phyloP scores from a whole-genome alignment of 208 protist species.

The Trypanosoma scelopori region DNA sequence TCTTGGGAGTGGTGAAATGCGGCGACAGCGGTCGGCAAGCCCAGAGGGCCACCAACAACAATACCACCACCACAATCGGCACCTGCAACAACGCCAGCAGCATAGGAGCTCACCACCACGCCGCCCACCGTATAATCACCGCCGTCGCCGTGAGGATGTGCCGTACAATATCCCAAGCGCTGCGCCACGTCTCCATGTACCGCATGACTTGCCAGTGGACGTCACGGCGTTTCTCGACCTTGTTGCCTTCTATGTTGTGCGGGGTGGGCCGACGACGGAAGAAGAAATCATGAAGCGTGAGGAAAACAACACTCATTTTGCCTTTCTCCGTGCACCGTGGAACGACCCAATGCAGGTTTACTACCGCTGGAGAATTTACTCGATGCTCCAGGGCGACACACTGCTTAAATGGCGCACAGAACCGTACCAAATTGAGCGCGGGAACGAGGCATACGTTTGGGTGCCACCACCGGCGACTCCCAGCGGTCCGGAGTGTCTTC shows the following conservation, averaged over 20 bases:
- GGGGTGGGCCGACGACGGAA: constrained; percentile 74
- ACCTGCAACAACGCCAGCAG: background rate
- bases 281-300: constrained; percentile 78
- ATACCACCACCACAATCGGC: background rate
- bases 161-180: constrained; percentile 21
- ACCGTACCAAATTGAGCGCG: constrained; percentile 75
- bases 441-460: constrained; percentile 54
- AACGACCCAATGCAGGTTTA: constrained; percentile 65
- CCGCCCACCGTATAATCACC: background rate
- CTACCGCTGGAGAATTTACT: constrained; percentile 89
- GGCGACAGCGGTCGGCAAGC: constrained; percentile 22
- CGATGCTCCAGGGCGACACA: constrained; percentile 75
- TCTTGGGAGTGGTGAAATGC: background rate
- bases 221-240: constrained; percentile 66
- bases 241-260: constrained; percentile 54
- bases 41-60: constrained; percentile 1
- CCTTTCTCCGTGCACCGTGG: constrained; percentile 53
- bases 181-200: constrained; percentile 22
- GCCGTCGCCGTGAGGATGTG: constrained; percentile 20
- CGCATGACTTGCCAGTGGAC: constrained; percentile 50
- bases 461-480: constrained; percentile 58
- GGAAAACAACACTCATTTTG: constrained; percentile 60
- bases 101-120: constrained; percentile 12
- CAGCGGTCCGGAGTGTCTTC: constrained; percentile 48
- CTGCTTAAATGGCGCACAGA: constrained; percentile 63